phyloP scores from a whole-genome alignment of 805 yeast species.

The Suhomyces canberraensis region DNA sequence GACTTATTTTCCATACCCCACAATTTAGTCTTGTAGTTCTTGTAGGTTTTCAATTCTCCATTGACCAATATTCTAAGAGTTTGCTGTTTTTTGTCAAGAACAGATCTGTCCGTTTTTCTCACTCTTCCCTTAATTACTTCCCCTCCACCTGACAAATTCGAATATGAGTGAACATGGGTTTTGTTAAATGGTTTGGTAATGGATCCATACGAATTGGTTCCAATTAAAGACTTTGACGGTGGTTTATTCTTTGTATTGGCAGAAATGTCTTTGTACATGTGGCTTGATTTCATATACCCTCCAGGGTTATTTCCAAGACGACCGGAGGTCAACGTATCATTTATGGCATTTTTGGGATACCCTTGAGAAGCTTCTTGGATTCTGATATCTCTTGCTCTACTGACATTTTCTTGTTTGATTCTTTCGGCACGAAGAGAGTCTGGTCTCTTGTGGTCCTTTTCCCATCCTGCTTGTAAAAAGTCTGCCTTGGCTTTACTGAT shows the following conservation, averaged over 20 bases:
- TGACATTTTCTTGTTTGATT: constrained; percentile 29
- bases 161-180: constrained; percentile 20
- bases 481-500: constrained; percentile 62
- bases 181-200: constrained; percentile 25
- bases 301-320: constrained; percentile 8
- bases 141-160: constrained; percentile 33
- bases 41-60: constrained; percentile 54
- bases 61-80: constrained; percentile 64
- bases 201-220: constrained; percentile 37
- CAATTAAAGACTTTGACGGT: constrained; percentile 29
- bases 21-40: constrained; percentile 69
- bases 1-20: constrained; percentile 83
- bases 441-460: constrained; percentile 42
- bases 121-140: constrained; percentile 56
- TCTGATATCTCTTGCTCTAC: constrained; percentile 32
- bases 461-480: constrained; percentile 47
- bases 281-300: constrained; percentile 35
- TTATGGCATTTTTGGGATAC: constrained; percentile 20
- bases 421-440: constrained; percentile 27
- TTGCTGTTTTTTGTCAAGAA: constrained; percentile 40
- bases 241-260: constrained; percentile 35
- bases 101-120: constrained; percentile 53
- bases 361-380: constrained; percentile 40
- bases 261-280: constrained; percentile 27
- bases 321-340: constrained; percentile 14